Percentiles rank a stretch among this genome's conserved stretches.
phyloP scores from a whole-genome alignment of 1,284 basidiomycete species.

The Ceratobasidium sp. region DNA sequence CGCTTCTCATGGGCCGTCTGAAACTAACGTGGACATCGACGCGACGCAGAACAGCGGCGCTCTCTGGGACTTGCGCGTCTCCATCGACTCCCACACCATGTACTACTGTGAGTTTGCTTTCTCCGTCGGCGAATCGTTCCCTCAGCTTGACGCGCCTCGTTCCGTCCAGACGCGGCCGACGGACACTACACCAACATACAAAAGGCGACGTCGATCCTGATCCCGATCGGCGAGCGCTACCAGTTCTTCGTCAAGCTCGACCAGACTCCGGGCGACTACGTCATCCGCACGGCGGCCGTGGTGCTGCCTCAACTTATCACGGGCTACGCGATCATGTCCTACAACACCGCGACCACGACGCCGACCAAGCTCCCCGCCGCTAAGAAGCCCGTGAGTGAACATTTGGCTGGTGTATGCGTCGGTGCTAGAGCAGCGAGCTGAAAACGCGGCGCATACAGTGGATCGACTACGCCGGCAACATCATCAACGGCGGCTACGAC shows the following conservation, averaged over 20 bases:
- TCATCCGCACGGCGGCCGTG: conserved; percentile 36
- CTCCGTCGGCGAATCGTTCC: neutral
- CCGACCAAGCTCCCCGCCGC: conserved; percentile 13
- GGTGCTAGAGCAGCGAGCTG: neutral
- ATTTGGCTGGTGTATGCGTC: neutral
- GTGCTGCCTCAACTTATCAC: conserved; percentile 37
- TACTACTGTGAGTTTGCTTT: conserved; percentile 2
- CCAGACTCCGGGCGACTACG: conserved; percentile 34
- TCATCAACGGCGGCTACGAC: conserved; percentile 19
- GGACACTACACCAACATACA: conserved; percentile 35
- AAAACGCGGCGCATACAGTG: neutral
- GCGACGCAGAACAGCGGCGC: conserved; percentile 21
- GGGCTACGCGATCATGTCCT: conserved; percentile 34
- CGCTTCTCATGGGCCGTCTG: no score
- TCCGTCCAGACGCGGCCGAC: conserved; percentile 30
- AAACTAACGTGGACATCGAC: neutral
- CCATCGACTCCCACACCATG: conserved; percentile 21
- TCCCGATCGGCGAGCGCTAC: conserved; percentile 38
- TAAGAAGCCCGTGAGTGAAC: conserved; percentile 10
- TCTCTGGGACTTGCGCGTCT: conserved; percentile 26
- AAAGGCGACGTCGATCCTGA: conserved; percentile 15
- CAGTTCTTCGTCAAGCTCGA: conserved; percentile 40
- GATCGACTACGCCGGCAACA: conserved; percentile 35
- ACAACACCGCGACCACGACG: conserved; percentile 1
- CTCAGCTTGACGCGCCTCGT: neutral